These are phyloP conservation scores for Nakazawaea siamensis DNA, from an alignment of 805 yeast genomes.

Conservation along the genomic window DNA sequence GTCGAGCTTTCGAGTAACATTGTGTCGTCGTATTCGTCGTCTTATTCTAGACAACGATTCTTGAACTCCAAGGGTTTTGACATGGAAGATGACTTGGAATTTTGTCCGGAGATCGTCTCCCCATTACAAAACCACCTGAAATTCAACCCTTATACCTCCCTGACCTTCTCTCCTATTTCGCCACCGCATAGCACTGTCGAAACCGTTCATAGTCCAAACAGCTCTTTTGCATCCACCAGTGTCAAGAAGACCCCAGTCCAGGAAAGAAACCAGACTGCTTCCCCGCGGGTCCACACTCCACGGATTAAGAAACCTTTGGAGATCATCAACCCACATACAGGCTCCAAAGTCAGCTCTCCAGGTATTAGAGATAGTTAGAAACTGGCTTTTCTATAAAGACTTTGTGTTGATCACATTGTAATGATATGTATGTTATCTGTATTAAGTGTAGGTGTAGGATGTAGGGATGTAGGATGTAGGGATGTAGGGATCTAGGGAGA, in stretches of 20 bases:
- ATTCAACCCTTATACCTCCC: conserved; percentile 63
- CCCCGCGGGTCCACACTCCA: conserved; percentile 47
- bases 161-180: conserved; percentile 47
- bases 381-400: too few relatives aligned
- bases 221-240: conserved; percentile 10
- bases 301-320: conserved; percentile 52
- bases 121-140: conserved; percentile 23
- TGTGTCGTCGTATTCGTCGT: conserved; percentile 1
- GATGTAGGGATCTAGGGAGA: too few relatives aligned
- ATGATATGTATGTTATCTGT: too few relatives aligned
- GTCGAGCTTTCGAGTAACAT: not conserved
- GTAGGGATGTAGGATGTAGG: too few relatives aligned
- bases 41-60: conserved; percentile 25
- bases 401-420: too few relatives aligned
- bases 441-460: too few relatives aligned
- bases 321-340: conserved; percentile 55
- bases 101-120: conserved; percentile 45
- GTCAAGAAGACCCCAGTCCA: conserved; percentile 9
- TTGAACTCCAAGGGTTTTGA: conserved; percentile 55
- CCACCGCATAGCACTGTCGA: conserved; percentile 24
- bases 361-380: conserved; percentile 19
- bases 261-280: conserved; percentile 10
- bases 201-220: conserved; percentile 4
- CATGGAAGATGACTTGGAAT: conserved; percentile 54
- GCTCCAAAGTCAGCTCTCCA: conserved; percentile 47